phyloP scores from a whole-genome alignment of 192 early-diverging fungal species.

The Podila verticillata region DNA sequence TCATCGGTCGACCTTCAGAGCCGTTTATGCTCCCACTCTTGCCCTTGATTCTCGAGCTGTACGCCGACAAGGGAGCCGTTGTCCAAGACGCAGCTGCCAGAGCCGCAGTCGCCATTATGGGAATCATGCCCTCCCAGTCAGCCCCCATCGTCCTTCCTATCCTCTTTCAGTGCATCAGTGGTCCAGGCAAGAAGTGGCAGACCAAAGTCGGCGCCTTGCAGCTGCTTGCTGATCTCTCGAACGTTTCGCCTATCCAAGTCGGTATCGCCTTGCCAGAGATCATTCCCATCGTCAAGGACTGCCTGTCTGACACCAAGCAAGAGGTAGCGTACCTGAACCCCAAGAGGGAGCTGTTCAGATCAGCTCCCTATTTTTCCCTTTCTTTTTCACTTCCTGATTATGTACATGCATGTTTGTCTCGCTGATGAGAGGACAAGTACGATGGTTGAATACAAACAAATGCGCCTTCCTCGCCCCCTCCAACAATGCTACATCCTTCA shows the following conservation, averaged over 20 bases:
- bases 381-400: background rate
- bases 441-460: too few species aligned
- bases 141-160: constrained; percentile 67
- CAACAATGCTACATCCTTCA: too few species aligned
- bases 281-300: constrained; percentile 75
- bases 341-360: background rate
- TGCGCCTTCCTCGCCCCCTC: too few species aligned
- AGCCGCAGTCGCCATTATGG: constrained; percentile 52
- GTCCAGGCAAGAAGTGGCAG: constrained; percentile 79
- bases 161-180: constrained; percentile 67
- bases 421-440: too few species aligned
- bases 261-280: constrained; percentile 64
- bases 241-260: constrained; percentile 58
- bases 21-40: constrained; percentile 69
- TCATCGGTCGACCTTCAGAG: constrained; percentile 69
- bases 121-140: constrained; percentile 55
- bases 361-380: background rate
- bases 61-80: constrained; percentile 63
- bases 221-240: constrained; percentile 53
- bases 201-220: constrained; percentile 71
- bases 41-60: constrained; percentile 65
- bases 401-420: too few species aligned
- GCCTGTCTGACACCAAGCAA: constrained; percentile 79
- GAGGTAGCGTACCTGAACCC: constrained; percentile 55
- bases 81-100: constrained; percentile 60